Conservation (phyloP, 1,284 basidiomycete genomes). For the Naganishia albida region DNA sequence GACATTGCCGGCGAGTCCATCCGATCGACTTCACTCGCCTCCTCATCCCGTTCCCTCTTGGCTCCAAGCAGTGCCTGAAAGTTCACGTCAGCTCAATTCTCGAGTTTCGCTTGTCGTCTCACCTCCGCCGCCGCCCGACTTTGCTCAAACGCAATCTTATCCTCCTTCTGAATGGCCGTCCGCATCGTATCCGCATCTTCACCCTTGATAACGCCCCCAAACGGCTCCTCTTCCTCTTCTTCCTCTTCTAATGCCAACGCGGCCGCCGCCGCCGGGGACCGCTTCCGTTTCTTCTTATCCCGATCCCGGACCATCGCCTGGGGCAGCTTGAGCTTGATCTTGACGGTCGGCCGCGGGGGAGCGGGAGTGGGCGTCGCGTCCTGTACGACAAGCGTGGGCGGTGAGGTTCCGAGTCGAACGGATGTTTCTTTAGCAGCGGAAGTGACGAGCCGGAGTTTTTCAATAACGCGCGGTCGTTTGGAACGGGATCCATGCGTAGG, state of each 20-base stretch:
- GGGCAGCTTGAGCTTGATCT: conserved; percentile 36
- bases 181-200: conserved; percentile 74
- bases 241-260: conserved; percentile 44
- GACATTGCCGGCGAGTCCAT: conserved; percentile 5
- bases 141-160: conserved; percentile 75
- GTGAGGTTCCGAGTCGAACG: not conserved
- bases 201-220: conserved; percentile 73
- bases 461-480: conserved; percentile 12
- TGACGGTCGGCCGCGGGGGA: conserved; percentile 36
- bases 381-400: not conserved
- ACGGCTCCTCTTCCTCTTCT: conserved; percentile 59
- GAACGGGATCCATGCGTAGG: not conserved
- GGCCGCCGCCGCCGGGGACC: conserved; percentile 34
- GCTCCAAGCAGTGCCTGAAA: conserved; percentile 17
- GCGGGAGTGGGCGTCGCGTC: conserved; percentile 34
- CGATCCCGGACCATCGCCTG: conserved; percentile 12
- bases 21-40: not conserved
- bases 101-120: not conserved
- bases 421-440: conserved; percentile 2
- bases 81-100: not conserved
- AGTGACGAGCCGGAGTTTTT: conserved; percentile 12
- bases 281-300: conserved; percentile 26
- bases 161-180: conserved; percentile 66
- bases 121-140: conserved; percentile 68
- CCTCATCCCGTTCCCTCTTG: conserved; percentile 17